Evolutionary conservation across 352 stramenopile genomes (phyloP), one percentile per base, ranked within the genome.

Genomic region (Phytophthora capsici): DNA sequence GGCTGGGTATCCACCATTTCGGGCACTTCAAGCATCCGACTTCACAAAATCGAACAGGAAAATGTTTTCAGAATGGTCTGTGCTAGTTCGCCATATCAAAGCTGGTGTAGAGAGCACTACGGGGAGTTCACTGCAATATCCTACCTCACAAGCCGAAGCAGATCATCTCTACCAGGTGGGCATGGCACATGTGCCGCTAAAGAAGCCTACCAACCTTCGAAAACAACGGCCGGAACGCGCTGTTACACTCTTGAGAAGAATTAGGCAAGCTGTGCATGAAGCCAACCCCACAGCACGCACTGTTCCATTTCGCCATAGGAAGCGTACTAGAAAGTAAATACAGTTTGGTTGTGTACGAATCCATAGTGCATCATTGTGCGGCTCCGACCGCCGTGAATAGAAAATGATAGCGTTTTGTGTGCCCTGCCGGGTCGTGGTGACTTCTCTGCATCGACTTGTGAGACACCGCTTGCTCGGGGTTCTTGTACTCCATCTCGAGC

Each of bases 51-150:
- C 6, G 6, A 65, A 46, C 37, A n/a, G 37, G 2, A 57, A 65
- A 14, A 65, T 57, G 38, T 48, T 38, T 26, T 65, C 46, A 0
- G 38, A 65, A 28, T 57, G 37, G 57, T 40, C 37, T 14, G 28
- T 65, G 4, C 26, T 65, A 10, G 57, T 57, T 1, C 26, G 57
- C 1, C 57, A 65, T 14, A 51, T 65, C 20, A 32, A 23, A 1
- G 13, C 23, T 8, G 37, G 57, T 47, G 38, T 57, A 0, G 26
- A 52, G 22, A 19, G 2, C 7, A 30, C 3, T 3, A 36, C 7
- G 0, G 13, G 14, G 2, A 2, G 4, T 3, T 1, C 6, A 25
- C 38, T 57, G 28, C 19, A 40, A 4, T 26, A 17, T 13, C 36
- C 37, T 5, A 13, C 26, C 6, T 30, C 16, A 3, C n/a, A 51